Conservation (phyloP, 1,284 basidiomycete species). For the Polyporus tsugae region DNA sequence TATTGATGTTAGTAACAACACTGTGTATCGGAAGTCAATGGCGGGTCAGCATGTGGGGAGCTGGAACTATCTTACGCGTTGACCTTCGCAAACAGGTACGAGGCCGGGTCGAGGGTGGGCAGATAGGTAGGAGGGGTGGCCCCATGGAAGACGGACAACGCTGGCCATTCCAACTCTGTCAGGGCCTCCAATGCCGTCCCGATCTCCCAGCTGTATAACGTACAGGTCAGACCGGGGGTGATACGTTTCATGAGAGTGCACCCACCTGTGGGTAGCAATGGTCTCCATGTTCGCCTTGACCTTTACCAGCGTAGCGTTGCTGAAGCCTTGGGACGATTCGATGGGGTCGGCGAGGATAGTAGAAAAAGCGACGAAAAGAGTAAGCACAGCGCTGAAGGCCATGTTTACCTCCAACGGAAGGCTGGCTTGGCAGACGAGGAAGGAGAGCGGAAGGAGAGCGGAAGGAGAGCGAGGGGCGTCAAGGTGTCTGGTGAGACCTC, state of each 20-base stretch:
- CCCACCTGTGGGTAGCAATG: conserved; percentile 44
- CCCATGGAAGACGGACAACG: conserved; percentile 62
- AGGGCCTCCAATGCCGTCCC: conserved; percentile 73
- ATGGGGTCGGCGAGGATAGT: conserved; percentile 14
- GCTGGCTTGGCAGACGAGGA: background rate
- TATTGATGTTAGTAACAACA: conserved; percentile 46
- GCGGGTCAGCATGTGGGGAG: background rate
- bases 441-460: background rate
- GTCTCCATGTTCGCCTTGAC: conserved; percentile 38
- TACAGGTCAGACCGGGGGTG: background rate
- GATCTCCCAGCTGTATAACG: conserved; percentile 67
- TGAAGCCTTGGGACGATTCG: conserved; percentile 25
- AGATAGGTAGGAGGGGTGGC: conserved; percentile 46
- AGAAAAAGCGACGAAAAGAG: conserved; percentile 14
- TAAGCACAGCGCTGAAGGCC: conserved; percentile 14
- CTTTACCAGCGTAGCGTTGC: conserved; percentile 29
- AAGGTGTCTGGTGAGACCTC: background rate
- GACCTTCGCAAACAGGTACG: conserved; percentile 51
- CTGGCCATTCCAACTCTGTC: conserved; percentile 64
- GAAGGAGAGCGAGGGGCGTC: conserved; percentile 7
- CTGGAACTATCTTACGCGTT: conserved; percentile 40
- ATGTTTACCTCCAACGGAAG: conserved; percentile 19
- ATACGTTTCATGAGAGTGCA: too few relatives aligned
- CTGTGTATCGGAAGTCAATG: conserved; percentile 34
- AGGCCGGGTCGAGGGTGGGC: conserved; percentile 40